Percentiles rank a stretch among this genome's conserved stretches.
These are phyloP conservation scores for Fomitopsis pulvina DNA, from an alignment of 768 basidiomycete species.

Conservation along the genomic window DNA sequence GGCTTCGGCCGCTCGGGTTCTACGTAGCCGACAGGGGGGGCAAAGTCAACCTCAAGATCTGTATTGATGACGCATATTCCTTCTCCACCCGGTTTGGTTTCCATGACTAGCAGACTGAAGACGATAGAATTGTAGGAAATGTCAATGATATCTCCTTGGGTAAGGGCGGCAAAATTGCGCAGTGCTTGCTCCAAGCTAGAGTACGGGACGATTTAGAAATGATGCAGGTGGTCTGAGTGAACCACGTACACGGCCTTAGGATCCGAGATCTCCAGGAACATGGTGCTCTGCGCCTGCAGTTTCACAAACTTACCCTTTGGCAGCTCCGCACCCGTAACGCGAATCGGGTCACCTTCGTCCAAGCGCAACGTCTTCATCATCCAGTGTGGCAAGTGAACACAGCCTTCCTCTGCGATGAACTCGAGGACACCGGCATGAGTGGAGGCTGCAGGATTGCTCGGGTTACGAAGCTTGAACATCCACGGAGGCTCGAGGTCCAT, in stretches of 20 bases:
- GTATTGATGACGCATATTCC: conserved; percentile 92
- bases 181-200: conserved; percentile 90
- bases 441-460: conserved; percentile 71
- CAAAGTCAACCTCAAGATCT: conserved; percentile 98
- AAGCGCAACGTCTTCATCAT: conserved; percentile 97
- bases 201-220: neutral
- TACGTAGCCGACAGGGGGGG: conserved; percentile 86
- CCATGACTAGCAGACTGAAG: conserved; percentile 95
- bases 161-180: conserved; percentile 86
- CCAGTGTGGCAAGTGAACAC: conserved; percentile 95
- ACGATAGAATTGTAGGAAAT: conserved; percentile 95
- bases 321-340: conserved; percentile 82
- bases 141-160: conserved; percentile 96
- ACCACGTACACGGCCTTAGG: conserved; percentile 89
- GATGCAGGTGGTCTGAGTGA: neutral
- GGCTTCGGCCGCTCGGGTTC: conserved; percentile 88
- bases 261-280: conserved; percentile 96
- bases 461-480: conserved; percentile 96
- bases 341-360: conserved; percentile 92
- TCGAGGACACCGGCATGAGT: conserved; percentile 98
- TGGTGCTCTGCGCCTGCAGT: conserved; percentile 89
- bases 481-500: conserved; percentile 89
- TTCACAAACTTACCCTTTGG: conserved; percentile 95
- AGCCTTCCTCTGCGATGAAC: conserved; percentile 96
- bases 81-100: conserved; percentile 76